These are phyloP conservation scores for Oryza coarctata DNA, from an alignment of 176 grass and related monocot genomes.

Conservation along the genomic window DNA sequence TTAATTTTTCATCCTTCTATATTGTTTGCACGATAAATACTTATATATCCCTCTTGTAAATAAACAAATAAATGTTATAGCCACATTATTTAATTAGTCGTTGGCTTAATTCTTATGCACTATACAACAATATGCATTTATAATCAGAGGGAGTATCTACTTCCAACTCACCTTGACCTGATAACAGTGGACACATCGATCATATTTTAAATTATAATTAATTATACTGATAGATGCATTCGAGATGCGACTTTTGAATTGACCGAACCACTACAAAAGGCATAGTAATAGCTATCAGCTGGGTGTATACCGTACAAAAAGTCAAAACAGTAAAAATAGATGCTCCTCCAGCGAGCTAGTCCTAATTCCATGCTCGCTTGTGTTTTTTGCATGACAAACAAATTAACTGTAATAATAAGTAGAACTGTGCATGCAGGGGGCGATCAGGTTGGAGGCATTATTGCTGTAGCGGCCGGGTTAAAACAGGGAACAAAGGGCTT, in stretches of 20 bases:
- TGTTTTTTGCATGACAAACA: not conserved
- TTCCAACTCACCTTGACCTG: not conserved
- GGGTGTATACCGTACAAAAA: not conserved
- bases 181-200: not conserved
- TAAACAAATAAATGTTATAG: not conserved
- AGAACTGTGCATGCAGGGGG: not conserved
- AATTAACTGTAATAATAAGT: not conserved
- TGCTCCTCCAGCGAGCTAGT: not conserved
- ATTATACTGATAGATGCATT: not conserved
- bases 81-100: not conserved
- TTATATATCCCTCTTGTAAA: not conserved
- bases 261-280: not conserved
- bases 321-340: not conserved
- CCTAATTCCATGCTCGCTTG: not conserved
- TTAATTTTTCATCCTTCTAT: not conserved
- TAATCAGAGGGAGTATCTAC: not conserved
- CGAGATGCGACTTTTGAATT: not conserved
- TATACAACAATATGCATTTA: not conserved
- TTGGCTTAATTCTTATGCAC: not conserved
- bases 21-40: not conserved
- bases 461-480: not conserved
- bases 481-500: not conserved
- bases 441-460: not conserved
- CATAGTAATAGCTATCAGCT: not conserved
- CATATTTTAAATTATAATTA: not conserved